A percentile compares a stretch with the other conserved stretches of the same genome.
Conservation (phyloP, 345 rosid genomes). For the Syzygium grande region DNA sequence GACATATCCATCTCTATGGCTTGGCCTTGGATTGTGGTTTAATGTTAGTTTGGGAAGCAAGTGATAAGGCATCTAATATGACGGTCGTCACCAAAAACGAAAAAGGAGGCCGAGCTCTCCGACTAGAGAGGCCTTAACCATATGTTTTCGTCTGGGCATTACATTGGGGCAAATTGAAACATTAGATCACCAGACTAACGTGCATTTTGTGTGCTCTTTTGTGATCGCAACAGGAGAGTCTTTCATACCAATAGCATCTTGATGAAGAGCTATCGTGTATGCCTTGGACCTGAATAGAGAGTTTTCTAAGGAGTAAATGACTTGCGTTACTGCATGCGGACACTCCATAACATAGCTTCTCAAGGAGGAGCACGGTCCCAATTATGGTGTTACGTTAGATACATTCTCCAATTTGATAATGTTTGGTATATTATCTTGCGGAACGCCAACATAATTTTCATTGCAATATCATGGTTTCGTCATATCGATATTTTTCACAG, state of each 20-base stretch:
- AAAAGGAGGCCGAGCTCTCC: neutral
- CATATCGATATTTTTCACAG: neutral
- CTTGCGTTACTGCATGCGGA: neutral
- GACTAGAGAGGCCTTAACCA: neutral
- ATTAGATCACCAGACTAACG: neutral
- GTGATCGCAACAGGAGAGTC: neutral
- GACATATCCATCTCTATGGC: neutral
- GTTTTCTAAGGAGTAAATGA: neutral
- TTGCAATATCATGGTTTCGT: neutral
- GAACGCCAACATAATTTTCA: neutral
- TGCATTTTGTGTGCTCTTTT: neutral
- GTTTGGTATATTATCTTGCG: neutral
- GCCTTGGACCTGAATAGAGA: neutral
- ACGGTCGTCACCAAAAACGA: neutral
- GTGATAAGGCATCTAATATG: neutral
- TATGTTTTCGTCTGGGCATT: neutral
- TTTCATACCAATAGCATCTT: neutral
- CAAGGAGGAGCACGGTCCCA: neutral
- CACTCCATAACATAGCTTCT: neutral
- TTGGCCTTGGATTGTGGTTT: neutral
- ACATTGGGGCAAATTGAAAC: neutral
- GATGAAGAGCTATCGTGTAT: neutral
- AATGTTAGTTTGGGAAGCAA: neutral
- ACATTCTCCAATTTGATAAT: neutral
- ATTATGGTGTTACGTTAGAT: neutral